A percentile compares a stretch with the other conserved stretches of the same genome.
phyloP scores from a whole-genome alignment of 768 basidiomycete species.

The Hypholoma sublateritium region DNA sequence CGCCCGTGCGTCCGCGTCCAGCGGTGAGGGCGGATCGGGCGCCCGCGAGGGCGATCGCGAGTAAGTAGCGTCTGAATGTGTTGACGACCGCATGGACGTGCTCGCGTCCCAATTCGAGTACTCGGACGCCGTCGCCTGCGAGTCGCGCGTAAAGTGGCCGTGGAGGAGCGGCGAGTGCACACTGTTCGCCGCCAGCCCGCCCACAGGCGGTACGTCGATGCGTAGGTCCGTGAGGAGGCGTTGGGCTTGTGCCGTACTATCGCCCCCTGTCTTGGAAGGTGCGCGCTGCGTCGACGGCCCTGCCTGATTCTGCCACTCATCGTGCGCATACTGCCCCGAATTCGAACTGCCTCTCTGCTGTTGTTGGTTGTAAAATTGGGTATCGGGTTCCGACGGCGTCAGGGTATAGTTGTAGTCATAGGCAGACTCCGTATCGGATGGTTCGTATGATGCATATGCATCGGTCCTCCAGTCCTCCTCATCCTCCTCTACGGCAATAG shows the following conservation, averaged over 20 bases:
- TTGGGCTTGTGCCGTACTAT: background rate
- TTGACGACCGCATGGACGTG: background rate
- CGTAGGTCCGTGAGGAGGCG: conserved; percentile 10
- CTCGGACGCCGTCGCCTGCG: conserved; percentile 38
- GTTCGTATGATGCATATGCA: background rate
- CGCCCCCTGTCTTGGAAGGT: background rate
- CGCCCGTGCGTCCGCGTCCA: conserved; percentile 5
- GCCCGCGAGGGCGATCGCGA: conserved; percentile 1
- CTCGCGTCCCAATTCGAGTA: conserved; percentile 33
- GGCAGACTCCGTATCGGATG: conserved; percentile 2
- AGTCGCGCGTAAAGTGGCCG: conserved; percentile 43
- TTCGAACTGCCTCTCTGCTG: background rate
- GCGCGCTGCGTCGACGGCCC: background rate
- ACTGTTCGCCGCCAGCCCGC: background rate
- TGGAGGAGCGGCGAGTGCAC: conserved; percentile 47
- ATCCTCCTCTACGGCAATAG: background rate
- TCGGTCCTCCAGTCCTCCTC: conserved; percentile 6
- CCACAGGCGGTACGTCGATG: conserved; percentile 3
- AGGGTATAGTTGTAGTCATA: conserved; percentile 4
- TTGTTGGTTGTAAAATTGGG: conserved; percentile 1
- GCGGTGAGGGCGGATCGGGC: conserved; percentile 18
- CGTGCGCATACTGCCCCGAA: background rate
- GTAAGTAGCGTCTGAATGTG: background rate
- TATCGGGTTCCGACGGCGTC: background rate
- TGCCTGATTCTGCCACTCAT: background rate